These are phyloP conservation scores for Penicillium occitanis DNA, from an alignment of 2,329 filamentous ascomycete species.

Conservation along the genomic window DNA sequence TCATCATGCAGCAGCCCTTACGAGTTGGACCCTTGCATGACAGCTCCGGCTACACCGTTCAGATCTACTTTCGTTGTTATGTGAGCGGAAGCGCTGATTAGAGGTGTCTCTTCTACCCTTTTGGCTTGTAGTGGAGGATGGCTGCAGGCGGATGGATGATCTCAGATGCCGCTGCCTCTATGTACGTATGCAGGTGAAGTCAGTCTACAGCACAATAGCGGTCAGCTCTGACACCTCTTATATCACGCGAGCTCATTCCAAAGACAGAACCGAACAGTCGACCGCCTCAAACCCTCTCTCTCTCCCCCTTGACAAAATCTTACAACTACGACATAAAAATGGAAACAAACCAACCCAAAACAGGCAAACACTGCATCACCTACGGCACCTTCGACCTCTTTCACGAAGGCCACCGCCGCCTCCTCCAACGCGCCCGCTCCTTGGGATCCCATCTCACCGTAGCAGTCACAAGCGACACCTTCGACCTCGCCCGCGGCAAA, in stretches of 20 bases:
- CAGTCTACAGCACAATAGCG: not conserved
- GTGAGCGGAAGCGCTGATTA: too few relatives aligned
- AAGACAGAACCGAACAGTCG: not conserved
- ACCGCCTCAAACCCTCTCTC: too few relatives aligned
- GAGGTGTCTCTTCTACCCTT: too few relatives aligned
- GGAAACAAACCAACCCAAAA: not conserved
- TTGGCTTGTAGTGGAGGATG: too few relatives aligned
- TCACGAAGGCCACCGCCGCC: not conserved
- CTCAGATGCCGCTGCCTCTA: too few relatives aligned
- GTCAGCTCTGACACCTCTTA: not conserved
- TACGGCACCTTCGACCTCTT: not conserved
- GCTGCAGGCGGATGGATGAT: too few relatives aligned
- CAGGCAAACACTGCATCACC: not conserved
- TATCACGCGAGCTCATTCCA: not conserved
- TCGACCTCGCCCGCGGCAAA: not conserved
- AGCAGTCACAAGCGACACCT: not conserved
- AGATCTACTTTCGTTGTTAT: too few relatives aligned
- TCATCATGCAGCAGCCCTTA: too few relatives aligned
- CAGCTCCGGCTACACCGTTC: too few relatives aligned
- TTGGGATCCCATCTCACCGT: not conserved
- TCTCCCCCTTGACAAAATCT: too few relatives aligned
- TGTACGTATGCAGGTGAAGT: not conserved
- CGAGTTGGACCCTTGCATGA: too few relatives aligned
- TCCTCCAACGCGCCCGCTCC: not conserved
- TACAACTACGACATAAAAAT: not conserved